Evolutionary conservation across 495 filamentous ascomycete species (phyloP), one percentile per base, ranked within the genome.

Genomic region (Aspergillus nanangensis): DNA sequence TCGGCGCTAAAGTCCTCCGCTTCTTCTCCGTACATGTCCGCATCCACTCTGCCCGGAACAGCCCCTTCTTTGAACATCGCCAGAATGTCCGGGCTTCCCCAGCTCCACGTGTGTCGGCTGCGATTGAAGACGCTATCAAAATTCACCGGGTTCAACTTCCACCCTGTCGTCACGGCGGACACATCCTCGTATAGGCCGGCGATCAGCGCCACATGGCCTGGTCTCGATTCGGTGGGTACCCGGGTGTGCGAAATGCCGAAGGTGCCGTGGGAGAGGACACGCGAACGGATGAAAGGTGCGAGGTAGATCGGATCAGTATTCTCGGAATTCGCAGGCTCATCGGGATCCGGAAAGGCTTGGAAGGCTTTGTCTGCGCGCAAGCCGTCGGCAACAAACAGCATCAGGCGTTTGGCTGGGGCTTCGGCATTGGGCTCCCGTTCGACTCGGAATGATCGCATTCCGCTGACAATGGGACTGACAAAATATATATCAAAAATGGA

Each of bases 401-500:
- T 84, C 38, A 99, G 79, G 43, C 94, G 82, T 67, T 88, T 84
- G 4, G 94, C 91, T 20, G 93, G 93, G 11, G 90, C 79, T 63
- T 83, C 79, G n/a, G 59, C 62, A 31, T 69, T 72, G 17, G 67
- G 47, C 27, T 81, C 69, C 40, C 85, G 72, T 36, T 90, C 81
- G 32, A 93, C 75, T 25, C 66, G 67, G 68, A 87, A 92, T 41
- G 87, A 76, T 53, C 75, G 79, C 94, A 99, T 97, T 57, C 94
- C 94, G 76, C 81, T 85, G 29, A 97, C 94, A 53, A 99, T 94
- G 14, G 94, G 94, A 60, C 90, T 96, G 52, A 96, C 89, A 62
- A 99, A 99, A 70, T 99, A 99, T 51, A 97, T 95, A 63, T 97
- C 94, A 66, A 99, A 99, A 52, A 99, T 99, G 25, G 92, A 96